Base-by-base conservation (phyloP, 164 flowering plant species). In the Vitis labrusca region DNA sequence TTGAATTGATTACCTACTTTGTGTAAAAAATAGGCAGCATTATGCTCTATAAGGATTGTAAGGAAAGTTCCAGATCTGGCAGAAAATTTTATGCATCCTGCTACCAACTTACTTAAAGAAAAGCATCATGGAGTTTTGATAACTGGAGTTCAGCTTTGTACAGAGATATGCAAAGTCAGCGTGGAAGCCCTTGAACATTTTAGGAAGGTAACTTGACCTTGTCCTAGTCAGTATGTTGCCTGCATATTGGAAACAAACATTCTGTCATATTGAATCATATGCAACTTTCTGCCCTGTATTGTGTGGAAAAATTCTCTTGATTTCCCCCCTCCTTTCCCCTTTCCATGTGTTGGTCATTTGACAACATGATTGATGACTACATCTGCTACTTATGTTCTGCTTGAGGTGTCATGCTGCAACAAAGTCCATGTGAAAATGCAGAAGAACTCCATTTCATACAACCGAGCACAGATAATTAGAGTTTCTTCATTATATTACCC, bases 1-100 rank as follows among this genome's bases (percentile, higher is more conserved):
- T 48, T 60, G 14, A 50, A 27, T 53, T 73, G 50, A 69, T 37
- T 44, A 16, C 27, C 27, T 23, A 23, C 29, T 49, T 61, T 66
- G 30, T 73, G 60, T 74, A 54, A 17, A 15, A 68, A 78, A 55
- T 64, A 96, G 99, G 98, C 99, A 67, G 97, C 99, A 68, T 77
- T 96, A 50, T 96, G 99, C 83, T 84, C 95, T 15, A 85, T 93
- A 76, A 86, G 99, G 82, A 96, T 96, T 64, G 85, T 96, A 68
- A 93, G 79, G 86, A 96, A 93, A 83, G 99, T 92, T 6, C 97
- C 99, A 16, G 99, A 96, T 69, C 81, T 96, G 76, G 97, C 98
- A 49, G 99, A 96, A 80, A 96, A 91, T 81, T 96, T 96, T 79
- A 80, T 89, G 61, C 86, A 88, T 74, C 82, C 95, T 73, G 91